These are phyloP conservation scores for Immersiporthe knoxdaviesiana DNA, from an alignment of 2,329 filamentous ascomycete genomes.

Conservation along the genomic window DNA sequence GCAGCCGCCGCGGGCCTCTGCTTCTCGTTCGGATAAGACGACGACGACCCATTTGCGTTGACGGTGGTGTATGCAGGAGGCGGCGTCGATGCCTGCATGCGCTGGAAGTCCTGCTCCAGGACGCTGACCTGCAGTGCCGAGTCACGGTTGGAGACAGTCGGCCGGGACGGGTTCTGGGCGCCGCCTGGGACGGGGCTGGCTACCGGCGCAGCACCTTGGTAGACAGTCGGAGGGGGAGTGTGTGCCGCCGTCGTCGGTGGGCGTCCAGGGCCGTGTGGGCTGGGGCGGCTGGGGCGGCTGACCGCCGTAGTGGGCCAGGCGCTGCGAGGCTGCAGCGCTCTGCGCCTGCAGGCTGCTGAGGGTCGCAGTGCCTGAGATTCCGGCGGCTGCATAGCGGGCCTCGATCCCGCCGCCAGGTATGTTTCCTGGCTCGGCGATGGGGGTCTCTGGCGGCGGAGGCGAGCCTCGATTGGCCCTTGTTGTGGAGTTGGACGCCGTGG, in stretches of 20 bases:
- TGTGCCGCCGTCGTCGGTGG: slow-evolving; percentile 83
- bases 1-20: slow-evolving; percentile 48
- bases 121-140: slow-evolving; percentile 62
- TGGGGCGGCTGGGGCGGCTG: slow-evolving; percentile 48
- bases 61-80: slow-evolving; percentile 95
- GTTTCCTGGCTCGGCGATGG: slow-evolving; percentile 72
- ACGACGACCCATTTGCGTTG: slow-evolving; percentile 51
- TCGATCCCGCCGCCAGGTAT: slow-evolving; percentile 83
- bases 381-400: slow-evolving; percentile 86
- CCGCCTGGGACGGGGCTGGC: slow-evolving; percentile 61
- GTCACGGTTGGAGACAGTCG: slow-evolving; percentile 23
- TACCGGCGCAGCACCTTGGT: slow-evolving; percentile 81
- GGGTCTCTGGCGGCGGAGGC: slow-evolving; percentile 92
- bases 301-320: slow-evolving; percentile 75
- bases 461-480: slow-evolving; percentile 90
- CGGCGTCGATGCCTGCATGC: slow-evolving; percentile 80
- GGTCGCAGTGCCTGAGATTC: slow-evolving; percentile 84
- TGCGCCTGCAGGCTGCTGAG: slow-evolving; percentile 71
- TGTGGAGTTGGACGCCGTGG: slow-evolving; percentile 90
- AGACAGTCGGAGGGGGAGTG: slow-evolving; percentile 91
- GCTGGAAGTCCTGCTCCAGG: slow-evolving; percentile 84
- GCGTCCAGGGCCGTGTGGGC: slow-evolving; percentile 81
- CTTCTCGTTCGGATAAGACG: slow-evolving; percentile 80
- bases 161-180: slow-evolving; percentile 36
- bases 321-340: slow-evolving; percentile 80